These are phyloP conservation scores for Daldinia sp. DNA, from an alignment of 2,329 filamentous ascomycete genomes.

Conservation along the genomic window DNA sequence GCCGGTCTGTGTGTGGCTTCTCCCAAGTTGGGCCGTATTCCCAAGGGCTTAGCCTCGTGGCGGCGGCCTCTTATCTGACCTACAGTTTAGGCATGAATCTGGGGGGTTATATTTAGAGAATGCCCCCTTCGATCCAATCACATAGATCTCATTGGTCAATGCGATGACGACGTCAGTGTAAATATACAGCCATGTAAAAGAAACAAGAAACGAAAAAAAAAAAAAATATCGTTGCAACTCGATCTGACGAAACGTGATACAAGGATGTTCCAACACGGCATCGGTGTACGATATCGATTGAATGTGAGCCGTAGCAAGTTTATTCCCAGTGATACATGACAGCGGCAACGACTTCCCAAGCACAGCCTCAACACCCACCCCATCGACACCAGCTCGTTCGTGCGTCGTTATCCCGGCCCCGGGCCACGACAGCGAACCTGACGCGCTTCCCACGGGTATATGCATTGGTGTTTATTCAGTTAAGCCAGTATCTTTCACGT, in stretches of 20 bases:
- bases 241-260: slow-evolving; percentile 22
- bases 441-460: slow-evolving; percentile 28
- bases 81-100: slow-evolving; percentile 30
- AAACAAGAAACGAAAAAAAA: background rate
- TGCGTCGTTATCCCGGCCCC: slow-evolving; percentile 20
- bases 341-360: slow-evolving; percentile 9
- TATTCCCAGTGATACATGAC: slow-evolving; percentile 16
- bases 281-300: slow-evolving; percentile 11
- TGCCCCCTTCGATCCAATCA: background rate
- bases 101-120: slow-evolving; percentile 38
- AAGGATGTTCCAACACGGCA: background rate
- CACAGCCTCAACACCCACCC: slow-evolving; percentile 30
- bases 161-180: background rate
- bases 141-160: slow-evolving; percentile 8
- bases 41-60: slow-evolving; percentile 21
- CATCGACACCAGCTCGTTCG: slow-evolving; percentile 31
- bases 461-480: slow-evolving; percentile 30
- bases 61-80: slow-evolving; percentile 22
- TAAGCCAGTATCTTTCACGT: slow-evolving; percentile 1
- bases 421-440: slow-evolving; percentile 37
- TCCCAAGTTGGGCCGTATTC: background rate
- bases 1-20: slow-evolving; percentile 7
- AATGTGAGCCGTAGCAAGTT: slow-evolving; percentile 8
- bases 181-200: background rate
- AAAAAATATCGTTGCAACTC: slow-evolving; percentile 8